Conservation (phyloP, 2,329 filamentous ascomycete genomes). For the Dendryphion nanum region DNA sequence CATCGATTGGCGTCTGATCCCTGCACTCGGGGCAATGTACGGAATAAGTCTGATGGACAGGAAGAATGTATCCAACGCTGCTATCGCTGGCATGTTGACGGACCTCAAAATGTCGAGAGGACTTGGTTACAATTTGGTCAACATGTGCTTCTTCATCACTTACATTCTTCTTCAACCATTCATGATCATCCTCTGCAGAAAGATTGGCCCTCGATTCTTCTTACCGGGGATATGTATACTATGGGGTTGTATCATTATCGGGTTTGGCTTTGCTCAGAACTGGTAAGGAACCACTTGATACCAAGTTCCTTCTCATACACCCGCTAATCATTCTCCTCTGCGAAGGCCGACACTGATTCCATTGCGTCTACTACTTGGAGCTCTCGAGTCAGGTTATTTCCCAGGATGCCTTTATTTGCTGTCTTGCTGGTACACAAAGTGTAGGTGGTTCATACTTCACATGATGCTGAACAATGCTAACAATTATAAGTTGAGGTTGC, state of each 20-base stretch:
- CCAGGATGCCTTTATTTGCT: constrained; percentile 29
- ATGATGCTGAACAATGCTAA: neutral
- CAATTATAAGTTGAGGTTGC: constrained; percentile 16
- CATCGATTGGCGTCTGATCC: constrained; percentile 24
- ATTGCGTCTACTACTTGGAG: constrained; percentile 21
- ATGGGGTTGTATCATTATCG: constrained; percentile 28
- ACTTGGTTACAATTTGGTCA: constrained; percentile 22
- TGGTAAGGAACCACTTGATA: too few relatives aligned
- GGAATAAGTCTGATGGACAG: constrained; percentile 25
- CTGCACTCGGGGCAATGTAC: constrained; percentile 22
- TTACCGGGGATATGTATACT: constrained; percentile 21
- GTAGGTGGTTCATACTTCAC: constrained; percentile 8
- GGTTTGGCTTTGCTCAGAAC: constrained; percentile 21
- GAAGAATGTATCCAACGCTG: constrained; percentile 27
- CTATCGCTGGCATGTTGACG: constrained; percentile 25
- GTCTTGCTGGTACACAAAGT: constrained; percentile 26
- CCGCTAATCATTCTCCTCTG: too few relatives aligned
- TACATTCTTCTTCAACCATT: constrained; percentile 24
- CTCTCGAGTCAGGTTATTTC: constrained; percentile 26
- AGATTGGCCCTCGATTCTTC: constrained; percentile 27
- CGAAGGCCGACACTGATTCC: constrained; percentile 16
- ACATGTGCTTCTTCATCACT: constrained; percentile 26
- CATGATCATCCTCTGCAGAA: constrained; percentile 22
- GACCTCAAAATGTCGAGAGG: constrained; percentile 22
- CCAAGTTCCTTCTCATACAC: too few relatives aligned